These are phyloP conservation scores for Pterocarpus macrocarpus DNA, from an alignment of 306 rosid genomes.

Conservation along the genomic window DNA sequence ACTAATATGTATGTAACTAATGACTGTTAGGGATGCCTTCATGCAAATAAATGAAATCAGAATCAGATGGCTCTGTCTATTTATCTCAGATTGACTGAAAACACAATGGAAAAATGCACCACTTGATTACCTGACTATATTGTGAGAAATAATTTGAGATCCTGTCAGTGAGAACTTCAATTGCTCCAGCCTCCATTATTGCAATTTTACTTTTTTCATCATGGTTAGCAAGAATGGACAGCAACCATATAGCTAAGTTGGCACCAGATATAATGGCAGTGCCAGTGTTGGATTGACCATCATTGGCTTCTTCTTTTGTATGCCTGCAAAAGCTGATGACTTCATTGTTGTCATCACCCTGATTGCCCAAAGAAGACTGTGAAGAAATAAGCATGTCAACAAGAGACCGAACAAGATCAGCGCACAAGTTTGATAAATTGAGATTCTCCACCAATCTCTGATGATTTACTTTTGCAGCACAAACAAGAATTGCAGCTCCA, in stretches of 20 bases:
- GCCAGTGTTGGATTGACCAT: constrained; percentile 58
- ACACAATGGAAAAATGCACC: constrained; percentile 27
- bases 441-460: constrained; percentile 90
- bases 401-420: constrained; percentile 82
- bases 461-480: constrained; percentile 91
- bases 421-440: constrained; percentile 65
- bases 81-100: constrained; percentile 31
- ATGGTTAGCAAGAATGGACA: constrained; percentile 86
- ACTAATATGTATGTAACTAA: constrained; percentile 29
- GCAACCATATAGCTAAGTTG: constrained; percentile 84
- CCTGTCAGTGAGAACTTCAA: constrained; percentile 84
- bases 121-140: constrained; percentile 78
- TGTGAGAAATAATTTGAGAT: constrained; percentile 73
- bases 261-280: constrained; percentile 70
- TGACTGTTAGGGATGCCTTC: constrained; percentile 22
- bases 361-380: constrained; percentile 57
- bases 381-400: constrained; percentile 69
- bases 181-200: constrained; percentile 94
- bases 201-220: constrained; percentile 76
- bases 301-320: constrained; percentile 57
- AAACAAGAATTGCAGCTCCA: constrained; percentile 86
- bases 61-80: constrained; percentile 34
- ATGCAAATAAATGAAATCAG: constrained; percentile 39
- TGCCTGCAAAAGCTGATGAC: constrained; percentile 77
- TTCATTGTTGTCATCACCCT: constrained; percentile 56